phyloP scores from a whole-genome alignment of 2,329 filamentous ascomycete genomes.

The Calonectria hongkongensis region DNA sequence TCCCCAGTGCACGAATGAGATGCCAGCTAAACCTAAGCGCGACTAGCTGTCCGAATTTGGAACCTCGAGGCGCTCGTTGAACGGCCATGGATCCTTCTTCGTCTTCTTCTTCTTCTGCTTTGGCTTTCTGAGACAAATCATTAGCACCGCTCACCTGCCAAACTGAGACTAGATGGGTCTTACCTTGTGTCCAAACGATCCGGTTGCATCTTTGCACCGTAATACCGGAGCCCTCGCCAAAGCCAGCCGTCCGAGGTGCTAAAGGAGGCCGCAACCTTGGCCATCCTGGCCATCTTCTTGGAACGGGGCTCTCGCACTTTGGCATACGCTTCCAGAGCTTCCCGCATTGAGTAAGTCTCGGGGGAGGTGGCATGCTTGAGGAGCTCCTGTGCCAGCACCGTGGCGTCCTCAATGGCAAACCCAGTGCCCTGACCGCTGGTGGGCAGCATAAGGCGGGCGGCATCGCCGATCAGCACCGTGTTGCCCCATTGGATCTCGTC shows the following conservation, averaged over 20 bases:
- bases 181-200: conserved; percentile 36
- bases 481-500: conserved; percentile 51
- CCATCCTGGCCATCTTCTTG: conserved; percentile 48
- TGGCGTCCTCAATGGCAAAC: conserved; percentile 54
- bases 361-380: conserved; percentile 36
- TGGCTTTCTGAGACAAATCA: conserved; percentile 26
- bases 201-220: conserved; percentile 43
- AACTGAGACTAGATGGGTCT: not conserved
- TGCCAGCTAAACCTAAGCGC: not conserved
- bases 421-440: conserved; percentile 54
- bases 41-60: conserved; percentile 17
- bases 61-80: conserved; percentile 47
- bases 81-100: conserved; percentile 47
- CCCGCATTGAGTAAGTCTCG: conserved; percentile 16
- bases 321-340: conserved; percentile 49
- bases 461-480: conserved; percentile 50
- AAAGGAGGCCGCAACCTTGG: conserved; percentile 40
- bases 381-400: conserved; percentile 48
- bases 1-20: not conserved
- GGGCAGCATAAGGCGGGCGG: conserved; percentile 51
- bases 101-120: conserved; percentile 29
- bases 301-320: conserved; percentile 45
- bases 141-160: conserved; percentile 2
- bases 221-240: conserved; percentile 46
- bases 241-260: conserved; percentile 46